Base-by-base conservation (phyloP, 1,284 basidiomycete species). In the Malassezia arunalokei region DNA sequence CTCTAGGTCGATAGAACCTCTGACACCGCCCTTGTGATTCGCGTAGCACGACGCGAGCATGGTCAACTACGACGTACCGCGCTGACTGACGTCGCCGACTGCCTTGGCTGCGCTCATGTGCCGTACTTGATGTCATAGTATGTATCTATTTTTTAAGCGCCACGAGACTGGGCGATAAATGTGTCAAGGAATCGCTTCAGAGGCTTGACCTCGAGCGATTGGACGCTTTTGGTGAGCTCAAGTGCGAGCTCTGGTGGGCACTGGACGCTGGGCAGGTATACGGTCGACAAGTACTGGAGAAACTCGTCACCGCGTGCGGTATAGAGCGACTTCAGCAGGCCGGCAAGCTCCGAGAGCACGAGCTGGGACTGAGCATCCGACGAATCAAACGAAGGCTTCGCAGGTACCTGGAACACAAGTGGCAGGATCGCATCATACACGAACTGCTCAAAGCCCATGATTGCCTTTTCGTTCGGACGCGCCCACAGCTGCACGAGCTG, bases 381-480 rank as follows among this genome's bases (percentile, higher is more conserved):
- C 61, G 86, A 78, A 68, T 92, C 92, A 70, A 96, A 90, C 39
- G 82, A 79, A 0, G 84, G 80, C 20, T 80, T 78, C 9, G 85
- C 83, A 0, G 90, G 82, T 5, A 95, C 82, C 20, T 82, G 79
- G 72, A 99, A 95, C 31, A 84, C 83, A 1, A 83, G 77, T 4
- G 87, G 87, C 46, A 96, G 77, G 39, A 95, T 76, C 8, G 83
- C 81, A 61, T 92, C 85, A 73, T 98, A 99, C 45, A 95, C 80
- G 71, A 94, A 94, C 11, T 81, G 79, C 63, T 95, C 89, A 69
- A 96, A 98, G 1, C 92, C 92, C 11, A 88, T 87, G 28, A 98
- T 14, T 12, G 28, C 48, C 15, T 42, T 40, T 38, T 52, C 50
- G 28, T 63, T 64, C 5, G 43, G 46, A 2, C 75, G 75, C 11